phyloP scores from a whole-genome alignment of 352 stramenopile genomes.

The Phytophthora europaea region DNA sequence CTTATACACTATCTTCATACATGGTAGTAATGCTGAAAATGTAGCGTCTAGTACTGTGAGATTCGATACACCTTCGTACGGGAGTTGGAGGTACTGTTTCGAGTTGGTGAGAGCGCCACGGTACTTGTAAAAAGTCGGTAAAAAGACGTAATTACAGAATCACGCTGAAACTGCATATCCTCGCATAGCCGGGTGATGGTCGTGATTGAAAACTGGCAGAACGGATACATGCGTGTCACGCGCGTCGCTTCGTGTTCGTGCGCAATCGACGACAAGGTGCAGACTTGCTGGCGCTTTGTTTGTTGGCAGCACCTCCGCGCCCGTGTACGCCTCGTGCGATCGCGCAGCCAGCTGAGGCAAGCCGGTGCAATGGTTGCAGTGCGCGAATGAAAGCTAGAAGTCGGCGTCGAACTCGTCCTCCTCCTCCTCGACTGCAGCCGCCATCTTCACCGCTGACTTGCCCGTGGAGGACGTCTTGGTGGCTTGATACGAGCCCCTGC shows the following conservation, averaged over 20 bases:
- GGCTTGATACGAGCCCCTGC: constrained; percentile 1
- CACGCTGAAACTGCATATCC: neutral
- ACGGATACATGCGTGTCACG: neutral
- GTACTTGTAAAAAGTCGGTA: neutral
- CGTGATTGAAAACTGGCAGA: constrained; percentile 2
- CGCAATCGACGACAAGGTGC: constrained; percentile 27
- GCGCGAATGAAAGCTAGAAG: constrained; percentile 42
- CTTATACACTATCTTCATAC: neutral
- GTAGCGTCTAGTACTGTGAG: neutral
- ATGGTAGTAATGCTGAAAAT: neutral
- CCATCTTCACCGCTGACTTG: constrained; percentile 21
- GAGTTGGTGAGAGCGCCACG: neutral
- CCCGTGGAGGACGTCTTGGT: constrained; percentile 9
- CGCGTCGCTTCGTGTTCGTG: constrained; percentile 21
- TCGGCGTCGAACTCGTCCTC: constrained; percentile 75
- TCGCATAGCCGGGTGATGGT: neutral
- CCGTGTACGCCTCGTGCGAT: constrained; percentile 7
- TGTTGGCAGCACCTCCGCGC: neutral
- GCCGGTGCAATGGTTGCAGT: neutral
- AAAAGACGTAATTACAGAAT: constrained; percentile 4
- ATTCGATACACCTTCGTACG: neutral
- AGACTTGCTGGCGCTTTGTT: neutral
- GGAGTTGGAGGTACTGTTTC: neutral
- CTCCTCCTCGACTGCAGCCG: constrained; percentile 25
- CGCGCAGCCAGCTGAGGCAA: constrained; percentile 4